These are phyloP conservation scores for Cymodocea nodosa DNA, from an alignment of 116 monocot species.

Conservation along the genomic window DNA sequence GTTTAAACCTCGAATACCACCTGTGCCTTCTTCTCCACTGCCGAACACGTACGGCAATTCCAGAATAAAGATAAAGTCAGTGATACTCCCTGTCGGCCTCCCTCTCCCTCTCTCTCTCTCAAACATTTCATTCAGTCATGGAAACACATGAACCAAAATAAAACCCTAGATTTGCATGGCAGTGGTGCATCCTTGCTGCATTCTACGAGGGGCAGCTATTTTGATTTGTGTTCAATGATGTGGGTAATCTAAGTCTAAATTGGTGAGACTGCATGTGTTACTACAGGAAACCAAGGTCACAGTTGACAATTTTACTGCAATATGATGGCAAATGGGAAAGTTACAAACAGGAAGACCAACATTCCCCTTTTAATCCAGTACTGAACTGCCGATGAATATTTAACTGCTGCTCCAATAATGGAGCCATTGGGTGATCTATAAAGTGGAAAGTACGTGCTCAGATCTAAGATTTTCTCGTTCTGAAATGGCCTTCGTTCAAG, in stretches of 20 bases:
- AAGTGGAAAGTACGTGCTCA: background rate
- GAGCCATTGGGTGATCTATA: background rate
- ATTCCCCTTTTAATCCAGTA: background rate
- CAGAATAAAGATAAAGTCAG: conserved; percentile 4
- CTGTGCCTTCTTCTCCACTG: too few species aligned
- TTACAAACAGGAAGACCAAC: background rate
- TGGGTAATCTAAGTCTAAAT: background rate
- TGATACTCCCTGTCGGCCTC: conserved; percentile 12
- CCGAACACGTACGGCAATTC: background rate
- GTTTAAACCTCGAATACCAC: too few species aligned
- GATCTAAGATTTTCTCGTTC: background rate
- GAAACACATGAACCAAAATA: background rate
- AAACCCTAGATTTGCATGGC: conserved; percentile 8
- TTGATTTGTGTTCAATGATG: background rate
- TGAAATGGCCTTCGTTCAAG: too few species aligned
- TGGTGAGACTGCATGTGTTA: too few species aligned
- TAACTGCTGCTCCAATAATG: background rate
- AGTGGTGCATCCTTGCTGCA: background rate
- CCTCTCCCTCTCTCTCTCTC: background rate
- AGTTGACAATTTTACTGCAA: background rate
- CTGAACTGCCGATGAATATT: too few species aligned
- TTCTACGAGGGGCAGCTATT: background rate
- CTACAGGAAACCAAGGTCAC: background rate
- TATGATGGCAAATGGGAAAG: background rate
- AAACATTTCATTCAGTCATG: too few species aligned